A percentile compares a stretch with the other conserved stretches of the same genome.
phyloP scores from a whole-genome alignment of 768 basidiomycete genomes.

The Suillus bovinus region DNA sequence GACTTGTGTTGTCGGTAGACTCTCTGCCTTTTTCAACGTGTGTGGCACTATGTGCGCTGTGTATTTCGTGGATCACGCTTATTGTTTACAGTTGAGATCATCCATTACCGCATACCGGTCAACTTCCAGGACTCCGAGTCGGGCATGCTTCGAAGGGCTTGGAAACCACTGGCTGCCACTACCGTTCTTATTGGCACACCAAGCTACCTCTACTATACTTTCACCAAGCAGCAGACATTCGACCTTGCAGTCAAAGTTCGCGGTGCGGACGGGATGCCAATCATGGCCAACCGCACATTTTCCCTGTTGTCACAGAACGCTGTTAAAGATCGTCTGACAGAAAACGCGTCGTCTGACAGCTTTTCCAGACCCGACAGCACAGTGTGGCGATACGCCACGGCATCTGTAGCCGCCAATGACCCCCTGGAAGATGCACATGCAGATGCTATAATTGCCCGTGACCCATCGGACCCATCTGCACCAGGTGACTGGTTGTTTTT shows the following conservation, averaged over 20 bases:
- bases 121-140: conserved; percentile 7
- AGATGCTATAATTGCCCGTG: conserved; percentile 63
- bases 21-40: background rate
- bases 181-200: conserved; percentile 57
- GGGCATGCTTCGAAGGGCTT: conserved; percentile 61
- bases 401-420: conserved; percentile 80
- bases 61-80: background rate
- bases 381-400: conserved; percentile 77
- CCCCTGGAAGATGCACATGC: conserved; percentile 91
- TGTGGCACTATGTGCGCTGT: background rate
- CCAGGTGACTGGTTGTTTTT: conserved; percentile 82
- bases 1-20: background rate
- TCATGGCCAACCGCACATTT: conserved; percentile 53
- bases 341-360: conserved; percentile 49
- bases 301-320: conserved; percentile 55
- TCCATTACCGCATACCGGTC: background rate
- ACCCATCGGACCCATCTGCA: conserved; percentile 55
- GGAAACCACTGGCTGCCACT: conserved; percentile 65
- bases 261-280: conserved; percentile 58
- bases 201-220: conserved; percentile 58
- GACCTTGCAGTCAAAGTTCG: conserved; percentile 55
- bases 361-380: conserved; percentile 53
- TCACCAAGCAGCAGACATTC: conserved; percentile 52
- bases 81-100: background rate
- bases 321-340: conserved; percentile 58